Evolutionary conservation across 2,329 filamentous ascomycete species (phyloP).

Genomic region (Alternaria metachromatica): DNA sequence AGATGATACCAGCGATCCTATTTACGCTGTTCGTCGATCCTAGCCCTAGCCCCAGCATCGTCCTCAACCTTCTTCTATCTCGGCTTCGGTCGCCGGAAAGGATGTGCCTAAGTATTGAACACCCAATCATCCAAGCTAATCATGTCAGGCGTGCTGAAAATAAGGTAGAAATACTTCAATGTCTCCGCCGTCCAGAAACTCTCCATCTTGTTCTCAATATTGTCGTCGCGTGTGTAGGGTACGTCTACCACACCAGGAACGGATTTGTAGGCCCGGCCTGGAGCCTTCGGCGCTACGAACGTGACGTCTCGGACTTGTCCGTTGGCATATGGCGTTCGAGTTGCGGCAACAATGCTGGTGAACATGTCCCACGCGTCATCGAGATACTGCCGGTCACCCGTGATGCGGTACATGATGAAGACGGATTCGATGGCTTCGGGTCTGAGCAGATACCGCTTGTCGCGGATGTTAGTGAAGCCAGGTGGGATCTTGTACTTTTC

Average conservation of each 20-base stretch:
- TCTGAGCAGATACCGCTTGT: slow-evolving; percentile 55
- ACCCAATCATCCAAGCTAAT: slow-evolving; percentile 57
- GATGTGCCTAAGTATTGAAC: slow-evolving; percentile 60
- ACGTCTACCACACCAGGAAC: neutral
- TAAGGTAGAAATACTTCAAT: slow-evolving; percentile 59
- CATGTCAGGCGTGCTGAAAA: slow-evolving; percentile 54
- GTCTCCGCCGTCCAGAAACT: slow-evolving; percentile 60
- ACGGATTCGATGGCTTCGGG: slow-evolving; percentile 67
- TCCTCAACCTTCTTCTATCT: neutral
- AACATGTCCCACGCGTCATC: slow-evolving; percentile 59
- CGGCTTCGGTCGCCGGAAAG: slow-evolving; percentile 48
- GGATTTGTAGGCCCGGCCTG: slow-evolving; percentile 1
- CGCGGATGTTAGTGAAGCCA: slow-evolving; percentile 51
- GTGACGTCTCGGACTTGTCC: slow-evolving; percentile 55
- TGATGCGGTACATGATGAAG: slow-evolving; percentile 66
- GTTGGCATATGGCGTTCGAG: slow-evolving; percentile 51
- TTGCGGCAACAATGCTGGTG: slow-evolving; percentile 48
- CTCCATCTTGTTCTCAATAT: slow-evolving; percentile 47
- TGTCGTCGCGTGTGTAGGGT: slow-evolving; percentile 15
- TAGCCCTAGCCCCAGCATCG: neutral
- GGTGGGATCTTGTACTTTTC: slow-evolving; percentile 37
- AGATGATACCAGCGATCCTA: neutral
- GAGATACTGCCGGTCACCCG: slow-evolving; percentile 56
- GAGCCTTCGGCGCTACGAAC: slow-evolving; percentile 8
- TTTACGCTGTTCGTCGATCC: neutral